phyloP scores from a whole-genome alignment of 2,329 filamentous ascomycete species.

The Herpotrichia juniperi region DNA sequence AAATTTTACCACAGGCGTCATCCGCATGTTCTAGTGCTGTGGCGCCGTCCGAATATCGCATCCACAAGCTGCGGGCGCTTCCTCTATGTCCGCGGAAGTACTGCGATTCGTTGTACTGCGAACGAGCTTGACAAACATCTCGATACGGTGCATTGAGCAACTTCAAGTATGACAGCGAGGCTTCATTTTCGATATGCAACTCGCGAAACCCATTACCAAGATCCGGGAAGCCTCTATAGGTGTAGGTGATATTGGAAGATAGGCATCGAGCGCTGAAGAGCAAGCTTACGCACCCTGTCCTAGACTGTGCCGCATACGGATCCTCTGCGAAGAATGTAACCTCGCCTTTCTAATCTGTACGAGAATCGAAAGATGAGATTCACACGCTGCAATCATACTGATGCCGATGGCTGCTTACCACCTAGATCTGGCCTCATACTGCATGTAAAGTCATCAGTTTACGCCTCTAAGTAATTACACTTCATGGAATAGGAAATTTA shows the following conservation, averaged over 20 bases:
- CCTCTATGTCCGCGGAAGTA: too few relatives aligned
- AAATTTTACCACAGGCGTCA: not conserved
- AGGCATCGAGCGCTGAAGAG: not conserved
- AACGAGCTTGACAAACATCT: too few relatives aligned
- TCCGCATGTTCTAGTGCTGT: not conserved
- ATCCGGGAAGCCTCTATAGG: not conserved
- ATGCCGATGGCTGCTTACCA: not conserved
- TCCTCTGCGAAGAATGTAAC: not conserved
- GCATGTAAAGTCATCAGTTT: too few relatives aligned
- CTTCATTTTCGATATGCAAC: not conserved
- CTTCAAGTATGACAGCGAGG: not conserved
- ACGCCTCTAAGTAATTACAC: too few relatives aligned
- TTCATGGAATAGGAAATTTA: not conserved
- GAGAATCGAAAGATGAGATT: too few relatives aligned
- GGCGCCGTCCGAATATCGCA: too few relatives aligned
- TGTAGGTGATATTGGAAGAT: not conserved
- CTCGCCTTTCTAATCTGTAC: not conserved
- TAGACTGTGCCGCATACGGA: not conserved
- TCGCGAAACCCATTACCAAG: not conserved
- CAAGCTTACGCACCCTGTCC: slow-evolving; percentile 1
- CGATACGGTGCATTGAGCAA: too few relatives aligned
- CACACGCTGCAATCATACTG: not conserved
- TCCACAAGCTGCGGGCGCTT: too few relatives aligned
- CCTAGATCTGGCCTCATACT: not conserved
- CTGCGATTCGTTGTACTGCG: too few relatives aligned